Evolutionary conservation across 192 early-diverging fungal genomes (phyloP).

Genomic region (Coemansia sp.): DNA sequence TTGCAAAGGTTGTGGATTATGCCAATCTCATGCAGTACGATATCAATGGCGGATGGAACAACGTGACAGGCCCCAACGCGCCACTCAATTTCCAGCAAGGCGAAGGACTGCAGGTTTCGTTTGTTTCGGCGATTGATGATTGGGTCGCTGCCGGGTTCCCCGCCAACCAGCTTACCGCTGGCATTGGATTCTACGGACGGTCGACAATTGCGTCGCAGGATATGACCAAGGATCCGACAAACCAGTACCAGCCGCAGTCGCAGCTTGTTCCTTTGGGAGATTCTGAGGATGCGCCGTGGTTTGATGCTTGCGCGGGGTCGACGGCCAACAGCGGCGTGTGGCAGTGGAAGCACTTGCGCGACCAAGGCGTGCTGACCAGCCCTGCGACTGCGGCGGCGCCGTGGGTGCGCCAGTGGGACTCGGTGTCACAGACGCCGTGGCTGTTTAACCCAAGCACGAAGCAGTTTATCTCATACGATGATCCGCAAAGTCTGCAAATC

Average conservation of each 20-base stretch:
- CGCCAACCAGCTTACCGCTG: conserved; percentile 61
- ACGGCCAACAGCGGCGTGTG: conserved; percentile 63
- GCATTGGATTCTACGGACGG: conserved; percentile 68
- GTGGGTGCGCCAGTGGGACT: conserved; percentile 70
- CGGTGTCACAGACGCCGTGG: conserved; percentile 68
- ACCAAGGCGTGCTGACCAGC: conserved; percentile 54
- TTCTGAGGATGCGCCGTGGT: conserved; percentile 59
- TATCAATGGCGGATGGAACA: conserved; percentile 61
- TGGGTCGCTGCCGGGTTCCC: conserved; percentile 67
- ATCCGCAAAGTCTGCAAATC: conserved; percentile 60
- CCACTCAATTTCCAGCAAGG: conserved; percentile 53
- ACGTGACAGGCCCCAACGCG: conserved; percentile 64
- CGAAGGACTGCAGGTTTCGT: conserved; percentile 44
- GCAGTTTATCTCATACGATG: conserved; percentile 72
- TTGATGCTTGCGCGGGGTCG: conserved; percentile 51
- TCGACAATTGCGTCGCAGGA: conserved; percentile 46
- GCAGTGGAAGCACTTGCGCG: conserved; percentile 67
- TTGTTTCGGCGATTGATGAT: conserved; percentile 51
- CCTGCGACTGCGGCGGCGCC: conserved; percentile 58
- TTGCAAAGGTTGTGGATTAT: conserved; percentile 64
- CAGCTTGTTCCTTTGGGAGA: conserved; percentile 56
- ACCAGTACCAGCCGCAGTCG: conserved; percentile 47
- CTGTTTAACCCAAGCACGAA: conserved; percentile 64
- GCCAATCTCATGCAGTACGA: conserved; percentile 78
- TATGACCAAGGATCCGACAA: conserved; percentile 57